Conservation (phyloP, 2,329 filamentous ascomycete species). For the Emericellopsis atlantica region DNA sequence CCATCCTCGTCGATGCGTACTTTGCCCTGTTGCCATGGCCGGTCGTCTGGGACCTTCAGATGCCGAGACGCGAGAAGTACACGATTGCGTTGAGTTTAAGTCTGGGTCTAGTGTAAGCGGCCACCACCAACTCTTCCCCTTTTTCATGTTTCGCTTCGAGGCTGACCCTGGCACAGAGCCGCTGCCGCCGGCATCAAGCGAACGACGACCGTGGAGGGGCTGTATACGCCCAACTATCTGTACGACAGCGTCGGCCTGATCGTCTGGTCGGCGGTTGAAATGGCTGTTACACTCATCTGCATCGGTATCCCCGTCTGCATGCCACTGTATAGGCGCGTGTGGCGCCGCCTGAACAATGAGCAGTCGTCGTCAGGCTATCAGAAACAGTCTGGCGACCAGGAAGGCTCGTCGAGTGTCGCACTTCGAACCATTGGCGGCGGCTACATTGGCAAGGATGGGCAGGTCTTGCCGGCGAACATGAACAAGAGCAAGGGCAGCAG, state of each 20-base stretch:
- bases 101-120: conserved; percentile 19
- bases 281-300: conserved; percentile 24
- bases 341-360: not conserved
- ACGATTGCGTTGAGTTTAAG: conserved; percentile 27
- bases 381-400: not conserved
- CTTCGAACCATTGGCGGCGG: not conserved
- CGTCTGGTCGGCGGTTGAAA: conserved; percentile 24
- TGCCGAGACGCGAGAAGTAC: conserved; percentile 30
- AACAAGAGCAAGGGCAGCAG: not conserved
- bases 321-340: conserved; percentile 18
- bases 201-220: conserved; percentile 13
- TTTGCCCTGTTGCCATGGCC: conserved; percentile 28
- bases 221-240: conserved; percentile 11
- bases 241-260: conserved; percentile 20
- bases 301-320: conserved; percentile 24
- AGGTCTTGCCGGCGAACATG: not conserved
- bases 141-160: conserved; percentile 10
- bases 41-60: conserved; percentile 28
- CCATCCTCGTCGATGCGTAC: conserved; percentile 21
- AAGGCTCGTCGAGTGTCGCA: not conserved
- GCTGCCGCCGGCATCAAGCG: conserved; percentile 16
- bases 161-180: conserved; percentile 7
- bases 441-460: not conserved
- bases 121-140: too few relatives aligned
- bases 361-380: not conserved